A percentile compares a stretch with the other conserved stretches of the same genome.
Conservation (phyloP, 2,329 filamentous ascomycete genomes). For the Apiospora kogelbergensis region DNA sequence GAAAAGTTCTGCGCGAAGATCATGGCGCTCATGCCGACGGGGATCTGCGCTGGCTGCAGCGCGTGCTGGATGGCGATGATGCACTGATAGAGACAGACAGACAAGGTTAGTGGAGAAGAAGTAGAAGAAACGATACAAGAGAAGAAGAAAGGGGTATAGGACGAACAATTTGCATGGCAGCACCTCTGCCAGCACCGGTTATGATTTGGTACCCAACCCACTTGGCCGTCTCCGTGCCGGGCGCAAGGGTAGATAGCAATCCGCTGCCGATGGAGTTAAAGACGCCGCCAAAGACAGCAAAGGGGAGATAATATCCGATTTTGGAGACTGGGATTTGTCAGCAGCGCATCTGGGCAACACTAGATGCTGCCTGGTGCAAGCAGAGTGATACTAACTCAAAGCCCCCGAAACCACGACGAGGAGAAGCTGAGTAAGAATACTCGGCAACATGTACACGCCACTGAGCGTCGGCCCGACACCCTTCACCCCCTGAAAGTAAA, state of each 20-base stretch:
- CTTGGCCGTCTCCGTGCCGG: constrained; percentile 22
- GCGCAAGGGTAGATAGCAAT: constrained; percentile 28
- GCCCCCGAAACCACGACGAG: constrained; percentile 53
- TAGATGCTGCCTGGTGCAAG: neutral
- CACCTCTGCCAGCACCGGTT: constrained; percentile 24
- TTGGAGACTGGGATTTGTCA: constrained; percentile 22
- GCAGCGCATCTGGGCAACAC: neutral
- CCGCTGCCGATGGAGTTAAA: constrained; percentile 24
- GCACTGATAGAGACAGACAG: constrained; percentile 11
- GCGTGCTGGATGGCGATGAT: constrained; percentile 30
- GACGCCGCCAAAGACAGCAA: constrained; percentile 22
- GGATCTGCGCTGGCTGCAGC: constrained; percentile 24
- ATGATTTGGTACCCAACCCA: constrained; percentile 32
- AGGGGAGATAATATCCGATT: constrained; percentile 30
- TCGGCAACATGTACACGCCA: constrained; percentile 33
- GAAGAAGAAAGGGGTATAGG: too few species aligned
- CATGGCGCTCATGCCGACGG: constrained; percentile 27
- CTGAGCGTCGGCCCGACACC: constrained; percentile 30
- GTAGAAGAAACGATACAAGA: neutral
- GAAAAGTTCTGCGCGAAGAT: constrained; percentile 30
- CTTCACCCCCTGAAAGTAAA: constrained; percentile 33
- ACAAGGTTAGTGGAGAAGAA: neutral
- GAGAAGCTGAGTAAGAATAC: constrained; percentile 41
- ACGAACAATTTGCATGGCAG: constrained; percentile 25
- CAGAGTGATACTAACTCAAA: constrained; percentile 19